These are phyloP conservation scores for Triticum urartu DNA, from an alignment of 176 grass and related monocot species.

Conservation along the genomic window DNA sequence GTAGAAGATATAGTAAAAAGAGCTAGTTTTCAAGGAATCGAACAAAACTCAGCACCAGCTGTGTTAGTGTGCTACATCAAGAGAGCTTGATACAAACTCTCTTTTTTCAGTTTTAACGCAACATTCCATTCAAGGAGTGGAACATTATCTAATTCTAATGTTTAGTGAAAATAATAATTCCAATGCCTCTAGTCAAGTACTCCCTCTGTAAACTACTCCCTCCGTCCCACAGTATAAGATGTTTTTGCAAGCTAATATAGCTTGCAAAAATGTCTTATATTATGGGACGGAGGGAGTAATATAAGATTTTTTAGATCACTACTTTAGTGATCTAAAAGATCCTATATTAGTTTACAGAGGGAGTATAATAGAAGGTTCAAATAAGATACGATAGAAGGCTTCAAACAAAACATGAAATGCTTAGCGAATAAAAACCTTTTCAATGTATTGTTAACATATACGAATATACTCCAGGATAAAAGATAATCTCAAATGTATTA, in stretches of 20 bases:
- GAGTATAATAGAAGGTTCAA: background rate
- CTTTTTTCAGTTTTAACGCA: background rate
- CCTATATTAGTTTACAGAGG: too few relatives aligned
- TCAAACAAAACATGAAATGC: background rate
- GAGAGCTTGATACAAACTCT: background rate
- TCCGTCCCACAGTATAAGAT: too few relatives aligned
- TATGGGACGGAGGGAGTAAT: too few relatives aligned
- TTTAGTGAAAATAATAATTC: background rate
- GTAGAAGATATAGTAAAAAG: background rate
- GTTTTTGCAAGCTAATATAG: too few relatives aligned
- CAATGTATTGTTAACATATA: background rate
- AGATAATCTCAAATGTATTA: background rate
- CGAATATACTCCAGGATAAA: slow-evolving; percentile 2
- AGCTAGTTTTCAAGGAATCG: background rate
- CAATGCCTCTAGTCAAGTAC: background rate
- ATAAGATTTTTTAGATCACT: too few relatives aligned
- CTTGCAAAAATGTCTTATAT: too few relatives aligned
- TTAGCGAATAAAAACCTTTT: background rate
- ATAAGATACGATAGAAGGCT: background rate
- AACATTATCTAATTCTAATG: background rate
- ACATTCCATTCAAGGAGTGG: background rate
- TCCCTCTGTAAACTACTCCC: too few relatives aligned
- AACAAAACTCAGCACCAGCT: background rate
- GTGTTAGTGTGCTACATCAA: background rate
- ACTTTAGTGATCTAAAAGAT: too few relatives aligned